These are phyloP conservation scores for Cruciata laevipes DNA, from an alignment of 257 asterid genomes.

Conservation along the genomic window DNA sequence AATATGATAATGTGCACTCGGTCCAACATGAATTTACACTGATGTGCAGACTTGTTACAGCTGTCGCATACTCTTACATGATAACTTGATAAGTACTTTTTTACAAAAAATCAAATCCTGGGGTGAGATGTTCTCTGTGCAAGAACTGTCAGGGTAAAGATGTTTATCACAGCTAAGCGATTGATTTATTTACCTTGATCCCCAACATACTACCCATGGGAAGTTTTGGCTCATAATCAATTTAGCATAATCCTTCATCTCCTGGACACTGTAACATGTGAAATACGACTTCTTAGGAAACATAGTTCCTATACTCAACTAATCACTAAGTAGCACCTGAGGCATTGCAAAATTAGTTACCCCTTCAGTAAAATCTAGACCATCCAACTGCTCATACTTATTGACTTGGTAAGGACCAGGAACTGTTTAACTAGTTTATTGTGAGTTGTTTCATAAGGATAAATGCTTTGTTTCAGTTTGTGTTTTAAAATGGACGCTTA, in stretches of 20 bases:
- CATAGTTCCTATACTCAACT: not conserved
- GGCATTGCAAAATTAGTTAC: not conserved
- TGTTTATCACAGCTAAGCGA: not conserved
- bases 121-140: not conserved
- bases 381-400: slow-evolving; percentile 2
- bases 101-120: not conserved
- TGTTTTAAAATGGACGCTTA: not conserved
- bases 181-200: not conserved
- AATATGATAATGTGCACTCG: too few species aligned
- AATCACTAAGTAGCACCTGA: not conserved
- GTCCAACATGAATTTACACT: not conserved
- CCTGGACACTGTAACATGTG: too few species aligned
- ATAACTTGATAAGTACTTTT: not conserved
- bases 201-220: too few species aligned
- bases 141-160: not conserved
- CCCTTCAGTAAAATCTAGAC: not conserved
- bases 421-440: not conserved
- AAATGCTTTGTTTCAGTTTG: not conserved
- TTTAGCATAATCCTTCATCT: too few species aligned
- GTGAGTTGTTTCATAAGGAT: not conserved
- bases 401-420: not conserved
- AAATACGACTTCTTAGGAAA: not conserved
- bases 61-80: too few species aligned
- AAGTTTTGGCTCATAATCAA: too few species aligned
- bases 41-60: not conserved